phyloP scores from a whole-genome alignment of 148 eudicot species.

The Rhododendron molle region DNA sequence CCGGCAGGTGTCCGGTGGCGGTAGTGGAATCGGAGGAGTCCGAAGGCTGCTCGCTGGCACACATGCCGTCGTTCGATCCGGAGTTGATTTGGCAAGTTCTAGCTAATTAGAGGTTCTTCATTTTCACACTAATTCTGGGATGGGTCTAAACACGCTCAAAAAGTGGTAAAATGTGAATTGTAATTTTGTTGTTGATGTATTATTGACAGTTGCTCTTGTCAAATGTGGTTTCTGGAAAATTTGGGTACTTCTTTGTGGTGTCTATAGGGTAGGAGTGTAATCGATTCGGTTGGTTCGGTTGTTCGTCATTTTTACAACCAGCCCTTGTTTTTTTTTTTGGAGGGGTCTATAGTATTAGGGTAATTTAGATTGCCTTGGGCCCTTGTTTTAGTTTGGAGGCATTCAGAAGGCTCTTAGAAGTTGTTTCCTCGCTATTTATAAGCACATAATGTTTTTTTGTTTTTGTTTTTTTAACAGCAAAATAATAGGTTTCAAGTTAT shows the following conservation, averaged over 20 bases:
- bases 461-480: too few relatives aligned
- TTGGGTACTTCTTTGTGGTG: background rate
- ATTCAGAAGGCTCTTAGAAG: background rate
- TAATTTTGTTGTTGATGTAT: background rate
- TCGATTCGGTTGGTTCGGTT: too few relatives aligned
- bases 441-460: background rate
- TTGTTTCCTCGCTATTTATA: background rate
- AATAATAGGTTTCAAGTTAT: background rate
- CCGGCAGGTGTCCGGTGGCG: constrained; percentile 25
- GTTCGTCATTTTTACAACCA: too few relatives aligned
- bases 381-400: background rate
- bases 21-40: constrained; percentile 29
- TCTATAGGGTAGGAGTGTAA: background rate
- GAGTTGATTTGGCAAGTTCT: constrained; percentile 94
- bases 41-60: constrained; percentile 58
- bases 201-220: background rate
- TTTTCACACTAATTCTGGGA: background rate
- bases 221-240: background rate
- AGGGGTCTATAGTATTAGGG: background rate
- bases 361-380: background rate
- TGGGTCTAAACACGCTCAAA: background rate
- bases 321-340: background rate
- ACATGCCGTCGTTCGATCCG: constrained; percentile 80
- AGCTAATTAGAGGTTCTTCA: constrained; percentile 30
- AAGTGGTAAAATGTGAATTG: background rate